phyloP scores from a whole-genome alignment of 352 stramenopile species.

The Pythium volutum region DNA sequence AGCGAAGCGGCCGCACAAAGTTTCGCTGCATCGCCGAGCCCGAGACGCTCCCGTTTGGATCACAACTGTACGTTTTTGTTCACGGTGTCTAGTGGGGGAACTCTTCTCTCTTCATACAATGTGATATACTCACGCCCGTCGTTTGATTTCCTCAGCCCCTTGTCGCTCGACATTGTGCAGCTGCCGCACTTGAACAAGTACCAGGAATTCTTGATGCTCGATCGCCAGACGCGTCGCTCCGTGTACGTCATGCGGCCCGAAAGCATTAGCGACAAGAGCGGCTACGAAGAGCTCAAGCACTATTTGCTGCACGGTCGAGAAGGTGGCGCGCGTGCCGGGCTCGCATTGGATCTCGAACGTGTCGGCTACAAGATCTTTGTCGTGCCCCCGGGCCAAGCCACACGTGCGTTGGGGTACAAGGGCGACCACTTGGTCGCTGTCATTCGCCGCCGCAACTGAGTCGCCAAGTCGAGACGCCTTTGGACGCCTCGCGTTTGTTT shows the following conservation, averaged over 20 bases:
- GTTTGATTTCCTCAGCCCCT: conserved; percentile 34
- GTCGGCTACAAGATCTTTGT: conserved; percentile 77
- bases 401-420: conserved; percentile 73
- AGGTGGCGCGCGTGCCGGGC: conserved; percentile 44
- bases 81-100: not conserved
- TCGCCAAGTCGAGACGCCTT: not conserved
- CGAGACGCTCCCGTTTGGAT: conserved; percentile 24
- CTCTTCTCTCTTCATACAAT: no score
- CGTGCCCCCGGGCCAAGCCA: conserved; percentile 55
- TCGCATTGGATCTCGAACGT: conserved; percentile 55
- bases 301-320: conserved; percentile 61
- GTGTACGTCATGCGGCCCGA: conserved; percentile 74
- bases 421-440: conserved; percentile 64
- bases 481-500: not conserved
- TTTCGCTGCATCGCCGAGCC: conserved; percentile 47
- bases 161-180: conserved; percentile 58
- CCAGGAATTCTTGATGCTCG: conserved; percentile 62
- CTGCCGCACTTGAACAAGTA: conserved; percentile 61
- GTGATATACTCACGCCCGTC: conserved; percentile 22
- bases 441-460: conserved; percentile 33
- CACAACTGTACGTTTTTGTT: conserved; percentile 31
- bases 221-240: conserved; percentile 42
- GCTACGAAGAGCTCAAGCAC: conserved; percentile 60
- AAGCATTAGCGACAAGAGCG: conserved; percentile 40
- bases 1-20: conserved; percentile 42